Percentiles rank a stretch among this genome's conserved stretches.
Conservation (phyloP, 2,329 filamentous ascomycete genomes). For the Colletotrichum trifolii region DNA sequence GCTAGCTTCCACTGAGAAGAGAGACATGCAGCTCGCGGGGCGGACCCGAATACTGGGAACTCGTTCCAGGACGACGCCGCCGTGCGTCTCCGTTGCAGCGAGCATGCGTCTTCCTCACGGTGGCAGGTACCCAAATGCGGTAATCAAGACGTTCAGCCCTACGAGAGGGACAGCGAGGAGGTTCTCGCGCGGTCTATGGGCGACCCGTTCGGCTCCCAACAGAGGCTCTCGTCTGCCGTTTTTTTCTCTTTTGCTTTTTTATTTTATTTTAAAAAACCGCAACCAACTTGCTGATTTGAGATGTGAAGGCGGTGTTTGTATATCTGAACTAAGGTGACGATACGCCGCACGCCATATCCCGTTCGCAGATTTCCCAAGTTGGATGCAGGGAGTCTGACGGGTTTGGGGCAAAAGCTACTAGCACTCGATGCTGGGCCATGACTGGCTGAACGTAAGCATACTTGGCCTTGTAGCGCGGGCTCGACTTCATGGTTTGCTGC, state of each 20-base stretch:
- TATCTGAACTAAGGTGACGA: too few species aligned
- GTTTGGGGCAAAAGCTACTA: constrained; percentile 21
- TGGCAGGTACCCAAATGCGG: background rate
- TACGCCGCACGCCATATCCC: too few species aligned
- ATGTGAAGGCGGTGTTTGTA: too few species aligned
- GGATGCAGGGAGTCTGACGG: constrained; percentile 28
- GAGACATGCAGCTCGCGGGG: constrained; percentile 23
- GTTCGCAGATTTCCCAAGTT: background rate
- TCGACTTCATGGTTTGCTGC: constrained; percentile 11
- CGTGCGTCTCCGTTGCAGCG: constrained; percentile 9
- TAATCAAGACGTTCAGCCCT: constrained; percentile 31
- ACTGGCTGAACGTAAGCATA: constrained; percentile 14
- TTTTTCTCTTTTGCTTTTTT: background rate
- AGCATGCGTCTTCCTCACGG: background rate
- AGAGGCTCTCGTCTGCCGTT: background rate
- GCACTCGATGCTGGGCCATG: background rate
- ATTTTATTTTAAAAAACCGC: too few species aligned
- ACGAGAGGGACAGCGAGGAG: constrained; percentile 6
- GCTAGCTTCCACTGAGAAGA: constrained; percentile 10
- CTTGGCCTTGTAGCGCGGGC: too few species aligned
- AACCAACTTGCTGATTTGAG: background rate
- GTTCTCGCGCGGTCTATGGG: background rate
- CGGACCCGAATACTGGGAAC: constrained; percentile 5
- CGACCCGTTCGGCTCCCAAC: background rate
- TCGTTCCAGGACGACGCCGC: constrained; percentile 6